phyloP scores from a whole-genome alignment of 2,329 filamentous ascomycete species.

The Lomentospora prolificans region DNA sequence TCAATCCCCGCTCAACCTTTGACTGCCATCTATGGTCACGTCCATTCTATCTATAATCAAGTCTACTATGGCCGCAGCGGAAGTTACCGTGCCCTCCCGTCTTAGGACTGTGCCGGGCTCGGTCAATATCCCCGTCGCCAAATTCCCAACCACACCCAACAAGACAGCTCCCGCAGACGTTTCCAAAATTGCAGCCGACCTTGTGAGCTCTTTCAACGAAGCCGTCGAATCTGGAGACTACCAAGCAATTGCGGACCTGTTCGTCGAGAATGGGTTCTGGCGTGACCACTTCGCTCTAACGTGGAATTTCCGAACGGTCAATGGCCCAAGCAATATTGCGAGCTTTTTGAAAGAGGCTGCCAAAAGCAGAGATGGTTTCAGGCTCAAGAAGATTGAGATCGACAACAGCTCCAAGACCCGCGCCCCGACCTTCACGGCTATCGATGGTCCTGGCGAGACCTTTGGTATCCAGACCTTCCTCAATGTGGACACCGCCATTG shows the following conservation, averaged over 20 bases:
- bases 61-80: not conserved
- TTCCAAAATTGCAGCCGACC: conserved; percentile 23
- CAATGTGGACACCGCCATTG: conserved; percentile 40
- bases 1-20: too few relatives aligned
- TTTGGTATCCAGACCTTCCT: conserved; percentile 48
- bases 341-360: conserved; percentile 25
- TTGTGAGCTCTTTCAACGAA: conserved; percentile 31
- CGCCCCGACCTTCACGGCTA: conserved; percentile 29
- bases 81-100: conserved; percentile 15
- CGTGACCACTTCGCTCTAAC: conserved; percentile 47
- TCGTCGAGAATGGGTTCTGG: conserved; percentile 41
- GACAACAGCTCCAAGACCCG: conserved; percentile 33
- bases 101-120: conserved; percentile 36
- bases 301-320: conserved; percentile 44
- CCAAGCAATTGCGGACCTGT: conserved; percentile 24
- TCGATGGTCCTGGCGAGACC: conserved; percentile 40
- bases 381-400: conserved; percentile 32
- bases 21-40: too few relatives aligned
- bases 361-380: conserved; percentile 24
- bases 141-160: conserved; percentile 26
- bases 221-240: conserved; percentile 26
- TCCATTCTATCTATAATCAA: too few relatives aligned
- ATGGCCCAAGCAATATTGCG: conserved; percentile 29
- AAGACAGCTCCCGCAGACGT: conserved; percentile 18
- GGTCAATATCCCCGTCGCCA: conserved; percentile 38